These are phyloP conservation scores for Saccharomycopsis sp. DNA, from an alignment of 805 yeast genomes.

Conservation along the genomic window DNA sequence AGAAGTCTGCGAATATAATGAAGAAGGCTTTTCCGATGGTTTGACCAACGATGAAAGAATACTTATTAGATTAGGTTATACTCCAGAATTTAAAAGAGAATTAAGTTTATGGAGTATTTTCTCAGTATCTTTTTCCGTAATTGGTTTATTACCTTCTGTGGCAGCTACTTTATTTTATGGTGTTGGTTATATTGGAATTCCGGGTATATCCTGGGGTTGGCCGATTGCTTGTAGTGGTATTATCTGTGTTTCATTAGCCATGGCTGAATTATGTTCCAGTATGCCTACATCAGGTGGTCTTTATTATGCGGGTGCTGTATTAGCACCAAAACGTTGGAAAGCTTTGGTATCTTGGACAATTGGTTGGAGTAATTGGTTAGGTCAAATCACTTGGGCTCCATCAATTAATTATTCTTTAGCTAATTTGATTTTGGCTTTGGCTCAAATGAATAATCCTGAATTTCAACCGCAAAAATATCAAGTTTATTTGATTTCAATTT, in stretches of 20 bases:
- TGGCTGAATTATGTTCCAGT: constrained; percentile 62
- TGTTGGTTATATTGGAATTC: too few species aligned
- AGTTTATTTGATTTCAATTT: too few species aligned
- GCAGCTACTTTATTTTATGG: constrained; percentile 49
- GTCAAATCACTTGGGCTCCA: constrained; percentile 58
- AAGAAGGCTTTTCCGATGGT: constrained; percentile 32
- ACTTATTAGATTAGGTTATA: too few species aligned
- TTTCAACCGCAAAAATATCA: too few species aligned
- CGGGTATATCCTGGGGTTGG: constrained; percentile 63
- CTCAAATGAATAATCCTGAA: too few species aligned
- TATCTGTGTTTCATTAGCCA: constrained; percentile 49
- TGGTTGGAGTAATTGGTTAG: constrained; percentile 63
- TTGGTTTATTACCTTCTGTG: constrained; percentile 64
- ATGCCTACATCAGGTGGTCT: constrained; percentile 74
- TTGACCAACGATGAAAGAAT: constrained; percentile 29
- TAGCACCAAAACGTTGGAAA: constrained; percentile 48
- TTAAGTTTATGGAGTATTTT: constrained; percentile 59
- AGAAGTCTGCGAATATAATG: constrained; percentile 19
- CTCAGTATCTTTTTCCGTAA: constrained; percentile 65
- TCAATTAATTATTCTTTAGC: constrained; percentile 68
- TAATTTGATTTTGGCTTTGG: constrained; percentile 50
- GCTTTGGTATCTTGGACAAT: constrained; percentile 53
- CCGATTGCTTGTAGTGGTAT: constrained; percentile 49
- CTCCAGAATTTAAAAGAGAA: constrained; percentile 56
- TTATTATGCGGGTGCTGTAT: constrained; percentile 61